Base-by-base conservation (phyloP, 1,139 yeast species). In the Blastobotrys petasosporus region DNA sequence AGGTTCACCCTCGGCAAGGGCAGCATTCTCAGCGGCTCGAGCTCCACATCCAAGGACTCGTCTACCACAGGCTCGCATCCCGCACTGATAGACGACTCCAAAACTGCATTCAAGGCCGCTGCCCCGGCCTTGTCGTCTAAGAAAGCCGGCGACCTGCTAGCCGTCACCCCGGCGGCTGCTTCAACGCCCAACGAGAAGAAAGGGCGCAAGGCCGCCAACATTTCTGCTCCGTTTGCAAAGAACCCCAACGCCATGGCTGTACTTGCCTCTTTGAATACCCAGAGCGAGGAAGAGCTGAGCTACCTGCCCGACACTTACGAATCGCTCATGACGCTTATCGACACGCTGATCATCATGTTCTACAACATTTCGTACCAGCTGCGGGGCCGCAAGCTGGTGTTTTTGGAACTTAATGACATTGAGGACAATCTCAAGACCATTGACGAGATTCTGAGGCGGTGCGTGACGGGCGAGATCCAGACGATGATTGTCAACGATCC, bases 251-350 rank as follows among this genome's bases (percentile, higher is more conserved):
- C 48, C 6, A 17, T 48, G 33, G 30, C 41, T 5, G 37, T 51
- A 9, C 40, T 51, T 20, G 30, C 17, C 10, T 28, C 41, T 11
- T 39, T 51, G 32, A 25, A 37, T 3, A 42, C 49, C 10, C 44
- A 44, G 13, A 11, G 35, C 28, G 53, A 52, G 13, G 47, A 47
- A 5, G 50, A 51, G 30, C 41, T 53, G 35, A 39, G 48, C 15
- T 53, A 38, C 35, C 15, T 42, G n/a, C 55, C 56, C 1, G 54
- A 51, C 37, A 41, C 54, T 6, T 53, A 45, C 34, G 54, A 53
- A 30, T 34, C 49, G 10, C 32, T 45, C 30, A 29, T 52, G 29
- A 47, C 52, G 28, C 32, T 52, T 23, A 31, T 53, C 28, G 56
- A 53, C 32, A 37, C 50, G 8, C 39, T 52, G 25, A 37, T 44